Evolutionary conservation across 345 rosid species (phyloP), one percentile per base, ranked within the genome.

Genomic region (Boechera retrofracta): DNA sequence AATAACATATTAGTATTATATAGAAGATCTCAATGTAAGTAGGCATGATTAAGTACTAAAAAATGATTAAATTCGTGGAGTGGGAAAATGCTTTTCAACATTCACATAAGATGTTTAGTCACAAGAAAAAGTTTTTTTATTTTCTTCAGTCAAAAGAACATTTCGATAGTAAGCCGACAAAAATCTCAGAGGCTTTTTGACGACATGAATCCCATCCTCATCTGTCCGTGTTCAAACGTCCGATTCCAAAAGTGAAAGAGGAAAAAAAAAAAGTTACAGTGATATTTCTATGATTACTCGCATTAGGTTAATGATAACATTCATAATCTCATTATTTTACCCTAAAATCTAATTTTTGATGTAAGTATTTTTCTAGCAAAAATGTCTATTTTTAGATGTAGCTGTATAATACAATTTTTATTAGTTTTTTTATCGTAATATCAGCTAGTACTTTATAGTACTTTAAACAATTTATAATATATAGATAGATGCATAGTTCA

Each of bases 131-230:
- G 67, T 58, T 15, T 10, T 18, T 36, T 0, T 39, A 7, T 60
- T 76, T 60, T 60, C 64, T 51, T 68, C 69, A 44, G 79, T 76
- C 79, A 76, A 76, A 76, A 76, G 79, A 76, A 31, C 56, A 60
- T 76, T 76, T 68, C 51, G 29, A 48, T 76, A 18, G 63, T 44
- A 55, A 68, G 74, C 69, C 74, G 79, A 76, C 79, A 76, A 76
- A 75, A 49, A 59, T 68, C 74, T 60, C 74, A 60, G 68, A 58
- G 51, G 68, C 79, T 67, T 75, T 75, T 75, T 75, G 18, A 68
- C 61, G 55, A 24, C 74, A 76, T 60, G 64, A 73, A 33, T 60
- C 69, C 38, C 63, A 68, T 76, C 74, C 63, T 76, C 79, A 76
- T 76, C 64, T 39, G 69, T 60, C 35, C 74, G 74, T 76, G 74